phyloP scores from a whole-genome alignment of 345 rosid genomes.

The Aurinia saxatilis region DNA sequence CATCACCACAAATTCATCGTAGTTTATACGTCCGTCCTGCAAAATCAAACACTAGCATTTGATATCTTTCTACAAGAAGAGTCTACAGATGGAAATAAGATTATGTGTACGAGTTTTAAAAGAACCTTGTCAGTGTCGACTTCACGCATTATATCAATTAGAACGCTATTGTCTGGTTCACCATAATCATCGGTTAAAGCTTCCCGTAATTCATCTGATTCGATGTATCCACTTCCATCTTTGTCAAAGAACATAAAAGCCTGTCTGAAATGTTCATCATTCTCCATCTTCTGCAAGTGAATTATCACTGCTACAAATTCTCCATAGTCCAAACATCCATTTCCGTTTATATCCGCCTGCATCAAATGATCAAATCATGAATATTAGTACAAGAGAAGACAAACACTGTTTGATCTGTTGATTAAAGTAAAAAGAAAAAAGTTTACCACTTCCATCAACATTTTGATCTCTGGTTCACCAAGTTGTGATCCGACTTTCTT shows the following conservation, averaged over 20 bases:
- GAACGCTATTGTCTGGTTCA: slow-evolving; percentile 49
- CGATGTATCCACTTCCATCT: slow-evolving; percentile 82
- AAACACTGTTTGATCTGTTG: not conserved
- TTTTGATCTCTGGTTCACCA: slow-evolving; percentile 85
- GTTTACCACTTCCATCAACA: slow-evolving; percentile 97
- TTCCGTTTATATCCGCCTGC: slow-evolving; percentile 94
- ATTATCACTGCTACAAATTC: slow-evolving; percentile 96
- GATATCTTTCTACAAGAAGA: not conserved
- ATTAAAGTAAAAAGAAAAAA: not conserved
- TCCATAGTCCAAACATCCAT: slow-evolving; percentile 82
- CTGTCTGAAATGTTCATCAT: slow-evolving; percentile 84
- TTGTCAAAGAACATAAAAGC: slow-evolving; percentile 92
- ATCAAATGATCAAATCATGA: slow-evolving; percentile 14
- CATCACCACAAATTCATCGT: no score
- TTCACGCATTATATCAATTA: slow-evolving; percentile 87
- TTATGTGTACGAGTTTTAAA: not conserved
- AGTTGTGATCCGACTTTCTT: slow-evolving; percentile 81
- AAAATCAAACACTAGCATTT: no score
- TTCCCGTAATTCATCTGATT: slow-evolving; percentile 56
- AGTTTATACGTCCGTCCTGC: no score
- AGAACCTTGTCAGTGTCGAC: slow-evolving; percentile 93
- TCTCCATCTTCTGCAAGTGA: slow-evolving; percentile 97
- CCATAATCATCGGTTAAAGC: slow-evolving; percentile 72
- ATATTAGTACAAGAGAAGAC: not conserved
- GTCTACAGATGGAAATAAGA: not conserved